phyloP scores from a whole-genome alignment of 129 eudicot genomes.

The Lactuca sativa region DNA sequence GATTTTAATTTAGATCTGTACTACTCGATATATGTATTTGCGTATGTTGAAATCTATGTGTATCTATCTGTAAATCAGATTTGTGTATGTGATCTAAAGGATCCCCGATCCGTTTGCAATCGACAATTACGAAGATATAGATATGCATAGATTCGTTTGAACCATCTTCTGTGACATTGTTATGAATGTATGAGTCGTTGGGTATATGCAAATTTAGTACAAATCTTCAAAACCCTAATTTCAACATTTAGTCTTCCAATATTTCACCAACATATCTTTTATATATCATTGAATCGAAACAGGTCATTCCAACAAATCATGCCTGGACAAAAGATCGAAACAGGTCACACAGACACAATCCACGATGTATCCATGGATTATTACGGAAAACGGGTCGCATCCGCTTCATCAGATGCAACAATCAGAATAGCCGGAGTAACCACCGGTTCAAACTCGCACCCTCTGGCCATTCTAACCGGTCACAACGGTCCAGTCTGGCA shows the following conservation, averaged over 20 bases:
- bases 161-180: neutral
- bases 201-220: neutral
- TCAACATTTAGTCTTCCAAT: neutral
- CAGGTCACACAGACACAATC: constrained; percentile 23
- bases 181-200: neutral
- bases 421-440: constrained; percentile 12
- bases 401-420: constrained; percentile 24
- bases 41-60: neutral
- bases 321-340: constrained; percentile 24
- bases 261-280: neutral
- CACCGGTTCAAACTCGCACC: constrained; percentile 25
- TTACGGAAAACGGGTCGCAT: constrained; percentile 23
- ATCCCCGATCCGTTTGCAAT: constrained; percentile 3
- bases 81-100: neutral
- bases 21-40: neutral
- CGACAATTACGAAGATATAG: neutral
- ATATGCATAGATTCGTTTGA: neutral
- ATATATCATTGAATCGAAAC: neutral
- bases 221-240: neutral
- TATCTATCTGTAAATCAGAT: neutral
- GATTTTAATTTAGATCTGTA: neutral
- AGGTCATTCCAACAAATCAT: neutral
- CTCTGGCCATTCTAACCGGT: constrained; percentile 33
- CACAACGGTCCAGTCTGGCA: constrained; percentile 44
- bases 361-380: constrained; percentile 27